Evolutionary conservation across 164 flowering plant genomes (phyloP).

Genomic region (Paratinospora sagittata): DNA sequence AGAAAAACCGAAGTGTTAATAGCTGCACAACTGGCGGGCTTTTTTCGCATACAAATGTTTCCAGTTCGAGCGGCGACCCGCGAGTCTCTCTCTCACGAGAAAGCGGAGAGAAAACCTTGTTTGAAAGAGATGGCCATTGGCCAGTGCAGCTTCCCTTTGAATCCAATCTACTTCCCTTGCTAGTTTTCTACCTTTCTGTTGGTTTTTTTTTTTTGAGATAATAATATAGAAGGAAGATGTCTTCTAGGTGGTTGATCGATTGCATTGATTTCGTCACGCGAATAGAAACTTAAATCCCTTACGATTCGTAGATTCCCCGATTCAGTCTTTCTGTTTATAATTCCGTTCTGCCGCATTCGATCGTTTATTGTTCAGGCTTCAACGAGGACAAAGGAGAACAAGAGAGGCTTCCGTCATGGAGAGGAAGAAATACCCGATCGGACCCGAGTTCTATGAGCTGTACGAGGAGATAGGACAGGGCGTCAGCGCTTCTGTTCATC

Average conservation of each 20-base stretch:
- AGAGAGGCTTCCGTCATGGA: too few relatives aligned
- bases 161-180: slow-evolving; percentile 1
- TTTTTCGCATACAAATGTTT: slow-evolving; percentile 11
- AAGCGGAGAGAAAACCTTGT: slow-evolving; percentile 3
- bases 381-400: not conserved
- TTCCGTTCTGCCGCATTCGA: not conserved
- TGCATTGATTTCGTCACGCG: not conserved
- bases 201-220: too few relatives aligned
- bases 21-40: slow-evolving; percentile 9
- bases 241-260: not conserved
- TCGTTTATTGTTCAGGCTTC: not conserved
- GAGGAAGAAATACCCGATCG: slow-evolving; percentile 76
- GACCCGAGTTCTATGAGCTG: slow-evolving; percentile 50
- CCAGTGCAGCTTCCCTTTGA: not conserved
- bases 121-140: not conserved
- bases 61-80: slow-evolving; percentile 4
- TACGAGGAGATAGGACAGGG: slow-evolving; percentile 85
- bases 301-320: not conserved
- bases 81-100: slow-evolving; percentile 14
- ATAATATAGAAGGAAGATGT: too few relatives aligned
- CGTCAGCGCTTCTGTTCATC: slow-evolving; percentile 68
- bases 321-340: not conserved
- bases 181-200: too few relatives aligned
- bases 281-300: not conserved
- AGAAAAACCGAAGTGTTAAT: not conserved